Evolutionary conservation across 192 early-diverging fungal species (phyloP).

Genomic region (Umbelopsis sp.): DNA sequence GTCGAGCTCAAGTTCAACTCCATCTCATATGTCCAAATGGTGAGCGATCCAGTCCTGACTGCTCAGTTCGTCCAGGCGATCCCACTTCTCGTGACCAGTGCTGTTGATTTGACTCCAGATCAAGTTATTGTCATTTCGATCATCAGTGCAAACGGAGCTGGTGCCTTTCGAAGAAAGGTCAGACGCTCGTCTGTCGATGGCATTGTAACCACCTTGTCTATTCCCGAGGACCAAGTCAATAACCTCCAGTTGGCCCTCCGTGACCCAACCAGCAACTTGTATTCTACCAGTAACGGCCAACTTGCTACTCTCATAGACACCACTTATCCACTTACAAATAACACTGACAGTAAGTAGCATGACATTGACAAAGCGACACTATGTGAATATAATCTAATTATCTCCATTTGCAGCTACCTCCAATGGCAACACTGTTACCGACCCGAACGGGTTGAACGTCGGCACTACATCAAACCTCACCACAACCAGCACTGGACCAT

Average conservation of each 20-base stretch:
- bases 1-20: constrained; percentile 27
- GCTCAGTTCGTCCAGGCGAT: constrained; percentile 31
- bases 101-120: constrained; percentile 11
- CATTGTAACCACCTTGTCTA: constrained; percentile 26
- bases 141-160: not conserved
- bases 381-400: not conserved
- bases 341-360: constrained; percentile 1
- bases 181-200: constrained; percentile 4
- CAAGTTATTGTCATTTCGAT: constrained; percentile 36
- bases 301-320: constrained; percentile 29
- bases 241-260: constrained; percentile 22
- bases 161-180: not conserved
- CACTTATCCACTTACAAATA: constrained; percentile 24
- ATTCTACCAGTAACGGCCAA: constrained; percentile 17
- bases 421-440: not conserved
- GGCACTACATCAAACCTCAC: not conserved
- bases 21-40: constrained; percentile 29
- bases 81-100: constrained; percentile 20
- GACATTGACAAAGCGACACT: not conserved
- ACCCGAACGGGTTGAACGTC: not conserved
- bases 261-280: constrained; percentile 20
- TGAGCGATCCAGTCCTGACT: constrained; percentile 24
- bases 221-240: constrained; percentile 19
- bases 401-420: not conserved
- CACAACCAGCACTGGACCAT: constrained; percentile 16